A percentile compares a stretch with the other conserved stretches of the same genome.
phyloP scores from a whole-genome alignment of 2,329 filamentous ascomycete genomes.

The Madurella fahalii region DNA sequence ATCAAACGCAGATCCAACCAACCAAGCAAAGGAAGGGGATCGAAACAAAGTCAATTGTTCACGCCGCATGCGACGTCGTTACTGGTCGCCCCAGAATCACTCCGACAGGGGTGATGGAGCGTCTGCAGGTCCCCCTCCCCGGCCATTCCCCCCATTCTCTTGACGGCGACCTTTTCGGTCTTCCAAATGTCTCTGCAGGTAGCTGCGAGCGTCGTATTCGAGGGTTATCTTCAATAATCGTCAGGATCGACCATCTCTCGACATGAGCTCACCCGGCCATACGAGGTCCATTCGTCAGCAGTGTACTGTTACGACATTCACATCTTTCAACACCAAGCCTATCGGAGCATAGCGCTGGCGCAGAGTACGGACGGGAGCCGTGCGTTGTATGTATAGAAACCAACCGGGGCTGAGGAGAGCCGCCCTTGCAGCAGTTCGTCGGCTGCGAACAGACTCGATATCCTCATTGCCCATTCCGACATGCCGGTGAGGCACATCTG shows the following conservation, averaged over 20 bases:
- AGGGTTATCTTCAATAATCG: neutral
- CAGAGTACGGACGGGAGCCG: neutral
- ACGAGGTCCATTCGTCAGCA: neutral
- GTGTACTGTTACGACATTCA: too few relatives aligned
- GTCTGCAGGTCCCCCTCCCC: too few relatives aligned
- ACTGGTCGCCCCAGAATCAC: too few relatives aligned
- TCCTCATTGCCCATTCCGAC: neutral
- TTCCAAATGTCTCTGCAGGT: neutral
- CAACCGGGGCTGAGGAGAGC: too few relatives aligned
- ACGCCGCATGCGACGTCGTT: too few relatives aligned
- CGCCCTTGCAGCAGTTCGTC: constrained; percentile 7
- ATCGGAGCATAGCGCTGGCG: constrained; percentile 12
- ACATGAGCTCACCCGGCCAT: neutral
- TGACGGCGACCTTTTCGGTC: too few relatives aligned
- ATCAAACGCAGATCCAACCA: constrained; percentile 19
- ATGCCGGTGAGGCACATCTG: neutral
- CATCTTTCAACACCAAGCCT: constrained; percentile 8
- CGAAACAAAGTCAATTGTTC: constrained; percentile 7
- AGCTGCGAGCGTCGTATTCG: neutral
- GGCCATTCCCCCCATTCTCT: too few relatives aligned
- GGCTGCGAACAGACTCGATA: constrained; percentile 9
- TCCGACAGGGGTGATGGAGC: too few relatives aligned
- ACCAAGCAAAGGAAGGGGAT: constrained; percentile 3
- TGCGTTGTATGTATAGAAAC: neutral
- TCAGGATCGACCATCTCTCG: neutral